Percentiles rank a stretch among this genome's conserved stretches.
These are phyloP conservation scores for Ustulina deusta DNA, from an alignment of 2,329 filamentous ascomycete species.

Conservation along the genomic window DNA sequence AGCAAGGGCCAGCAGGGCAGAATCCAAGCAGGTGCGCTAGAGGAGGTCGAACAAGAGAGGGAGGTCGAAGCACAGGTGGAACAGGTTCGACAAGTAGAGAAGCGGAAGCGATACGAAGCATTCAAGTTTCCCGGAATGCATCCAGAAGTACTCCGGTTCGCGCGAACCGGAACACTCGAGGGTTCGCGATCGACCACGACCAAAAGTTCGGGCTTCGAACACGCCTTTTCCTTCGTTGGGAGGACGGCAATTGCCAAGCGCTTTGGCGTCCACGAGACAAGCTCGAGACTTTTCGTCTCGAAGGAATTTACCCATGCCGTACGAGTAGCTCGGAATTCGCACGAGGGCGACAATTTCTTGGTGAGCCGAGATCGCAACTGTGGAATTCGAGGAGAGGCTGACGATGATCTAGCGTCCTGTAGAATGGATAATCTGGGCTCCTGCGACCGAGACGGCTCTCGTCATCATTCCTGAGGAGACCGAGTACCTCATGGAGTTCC, in stretches of 20 bases:
- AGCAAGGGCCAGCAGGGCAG: slow-evolving; percentile 52
- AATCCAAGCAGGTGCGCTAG: slow-evolving; percentile 61
- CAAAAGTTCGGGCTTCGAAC: slow-evolving; percentile 53
- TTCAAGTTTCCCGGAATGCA: slow-evolving; percentile 61
- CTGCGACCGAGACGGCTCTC: slow-evolving; percentile 59
- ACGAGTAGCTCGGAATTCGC: slow-evolving; percentile 29
- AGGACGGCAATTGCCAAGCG: slow-evolving; percentile 52
- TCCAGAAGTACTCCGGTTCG: slow-evolving; percentile 59
- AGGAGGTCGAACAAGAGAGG: slow-evolving; percentile 71
- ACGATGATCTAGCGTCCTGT: slow-evolving; percentile 58
- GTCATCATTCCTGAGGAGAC: slow-evolving; percentile 74
- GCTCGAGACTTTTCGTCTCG: slow-evolving; percentile 55
- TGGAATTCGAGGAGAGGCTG: slow-evolving; percentile 19
- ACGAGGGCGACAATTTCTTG: slow-evolving; percentile 50
- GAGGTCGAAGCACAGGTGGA: slow-evolving; percentile 72
- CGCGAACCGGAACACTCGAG: slow-evolving; percentile 54
- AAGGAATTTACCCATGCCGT: slow-evolving; percentile 63
- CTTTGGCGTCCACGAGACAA: slow-evolving; percentile 46
- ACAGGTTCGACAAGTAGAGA: slow-evolving; percentile 66
- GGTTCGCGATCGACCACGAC: slow-evolving; percentile 41
- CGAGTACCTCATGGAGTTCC: slow-evolving; percentile 62
- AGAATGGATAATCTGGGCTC: slow-evolving; percentile 72
- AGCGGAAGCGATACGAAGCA: slow-evolving; percentile 55
- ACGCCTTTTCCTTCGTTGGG: slow-evolving; percentile 58
- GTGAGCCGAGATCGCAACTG: slow-evolving; percentile 26